These are phyloP conservation scores for Suillus discolor DNA, from an alignment of 768 basidiomycete species.

Conservation along the genomic window DNA sequence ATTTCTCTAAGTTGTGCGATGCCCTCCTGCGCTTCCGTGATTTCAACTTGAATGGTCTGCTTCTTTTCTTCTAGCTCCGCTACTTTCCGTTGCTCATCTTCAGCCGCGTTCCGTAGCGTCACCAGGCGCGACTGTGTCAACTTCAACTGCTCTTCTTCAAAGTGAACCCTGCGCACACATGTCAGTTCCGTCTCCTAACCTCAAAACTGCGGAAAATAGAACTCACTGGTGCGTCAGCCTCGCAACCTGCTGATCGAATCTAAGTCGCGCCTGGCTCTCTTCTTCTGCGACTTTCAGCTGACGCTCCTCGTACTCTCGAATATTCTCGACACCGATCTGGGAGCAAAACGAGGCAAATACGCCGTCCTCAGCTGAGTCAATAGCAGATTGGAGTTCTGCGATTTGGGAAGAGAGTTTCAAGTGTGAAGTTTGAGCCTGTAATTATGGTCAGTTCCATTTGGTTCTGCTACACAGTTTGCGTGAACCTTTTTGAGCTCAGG, in stretches of 20 bases:
- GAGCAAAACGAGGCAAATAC: slow-evolving; percentile 80
- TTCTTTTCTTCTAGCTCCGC: slow-evolving; percentile 57
- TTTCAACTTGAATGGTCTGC: slow-evolving; percentile 55
- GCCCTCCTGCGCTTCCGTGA: slow-evolving; percentile 55
- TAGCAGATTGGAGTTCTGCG: slow-evolving; percentile 50
- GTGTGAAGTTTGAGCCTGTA: slow-evolving; percentile 57
- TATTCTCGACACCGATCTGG: slow-evolving; percentile 75
- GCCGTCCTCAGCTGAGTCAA: slow-evolving; percentile 80
- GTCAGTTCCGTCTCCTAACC: not conserved
- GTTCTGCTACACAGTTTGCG: not conserved
- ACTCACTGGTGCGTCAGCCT: slow-evolving; percentile 83
- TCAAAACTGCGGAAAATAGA: not conserved
- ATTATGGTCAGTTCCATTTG: not conserved
- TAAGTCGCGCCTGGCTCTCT: slow-evolving; percentile 80
- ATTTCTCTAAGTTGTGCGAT: slow-evolving; percentile 63
- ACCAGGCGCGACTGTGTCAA: slow-evolving; percentile 63
- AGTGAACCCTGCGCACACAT: slow-evolving; percentile 58
- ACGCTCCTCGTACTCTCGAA: slow-evolving; percentile 92
- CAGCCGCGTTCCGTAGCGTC: slow-evolving; percentile 52
- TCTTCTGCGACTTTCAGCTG: slow-evolving; percentile 88
- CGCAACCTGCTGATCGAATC: slow-evolving; percentile 85
- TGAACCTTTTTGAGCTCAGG: slow-evolving; percentile 75
- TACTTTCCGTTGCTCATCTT: slow-evolving; percentile 56
- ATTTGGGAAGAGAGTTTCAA: slow-evolving; percentile 56
- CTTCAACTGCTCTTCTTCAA: slow-evolving; percentile 77